Conservation (phyloP, 345 rosid genomes). For the Lepidium didymum region DNA sequence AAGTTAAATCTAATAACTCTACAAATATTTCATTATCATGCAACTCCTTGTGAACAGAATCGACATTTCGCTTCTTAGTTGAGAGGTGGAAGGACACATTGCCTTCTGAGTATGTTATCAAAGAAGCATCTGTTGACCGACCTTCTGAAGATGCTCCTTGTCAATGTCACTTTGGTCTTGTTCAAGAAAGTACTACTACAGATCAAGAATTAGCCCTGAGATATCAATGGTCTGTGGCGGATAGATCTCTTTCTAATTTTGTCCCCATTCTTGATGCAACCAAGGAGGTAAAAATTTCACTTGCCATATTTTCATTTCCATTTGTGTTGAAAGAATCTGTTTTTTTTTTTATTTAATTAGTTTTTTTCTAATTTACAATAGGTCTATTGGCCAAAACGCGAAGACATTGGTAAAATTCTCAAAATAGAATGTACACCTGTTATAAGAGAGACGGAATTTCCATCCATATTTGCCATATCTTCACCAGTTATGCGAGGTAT, state of each 20-base stretch:
- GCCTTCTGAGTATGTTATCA: slow-evolving; percentile 66
- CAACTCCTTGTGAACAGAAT: slow-evolving; percentile 45
- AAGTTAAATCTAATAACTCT: not conserved
- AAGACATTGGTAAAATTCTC: slow-evolving; percentile 65
- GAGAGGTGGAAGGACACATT: slow-evolving; percentile 81
- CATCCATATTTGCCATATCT: slow-evolving; percentile 75
- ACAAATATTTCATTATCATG: not conserved
- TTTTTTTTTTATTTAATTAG: not conserved
- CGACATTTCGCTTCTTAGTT: slow-evolving; percentile 63
- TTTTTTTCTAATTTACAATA: slow-evolving; percentile 10
- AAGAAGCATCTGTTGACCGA: slow-evolving; percentile 76
- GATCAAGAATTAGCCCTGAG: slow-evolving; percentile 53
- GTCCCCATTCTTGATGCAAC: slow-evolving; percentile 67
- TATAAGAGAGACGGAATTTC: slow-evolving; percentile 63
- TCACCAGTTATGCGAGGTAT: slow-evolving; percentile 77
- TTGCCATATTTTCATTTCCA: slow-evolving; percentile 1
- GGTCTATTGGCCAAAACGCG: slow-evolving; percentile 94
- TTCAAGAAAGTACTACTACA: slow-evolving; percentile 47
- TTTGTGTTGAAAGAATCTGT: not conserved
- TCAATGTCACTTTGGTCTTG: slow-evolving; percentile 62
- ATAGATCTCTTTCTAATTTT: slow-evolving; percentile 65
- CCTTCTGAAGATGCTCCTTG: slow-evolving; percentile 95
- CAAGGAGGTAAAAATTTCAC: slow-evolving; percentile 50
- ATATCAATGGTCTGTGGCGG: slow-evolving; percentile 86
- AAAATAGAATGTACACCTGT: slow-evolving; percentile 74